These are phyloP conservation scores for Cladophialophora psammophila DNA, from an alignment of 2,329 filamentous ascomycete species.

Conservation along the genomic window DNA sequence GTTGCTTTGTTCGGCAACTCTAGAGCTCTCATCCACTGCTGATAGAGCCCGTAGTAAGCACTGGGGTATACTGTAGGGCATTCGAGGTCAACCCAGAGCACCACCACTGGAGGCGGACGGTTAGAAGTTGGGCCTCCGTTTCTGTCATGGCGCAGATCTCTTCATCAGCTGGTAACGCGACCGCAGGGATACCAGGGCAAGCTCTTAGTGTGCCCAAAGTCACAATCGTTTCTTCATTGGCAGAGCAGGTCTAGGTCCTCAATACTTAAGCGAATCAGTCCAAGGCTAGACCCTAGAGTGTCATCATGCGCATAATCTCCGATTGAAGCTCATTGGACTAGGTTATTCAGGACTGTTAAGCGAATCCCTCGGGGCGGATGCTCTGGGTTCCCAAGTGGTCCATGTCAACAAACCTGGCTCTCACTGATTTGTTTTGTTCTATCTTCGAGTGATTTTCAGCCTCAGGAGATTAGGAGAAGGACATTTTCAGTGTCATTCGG, in stretches of 20 bases:
- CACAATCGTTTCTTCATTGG: conserved; percentile 13
- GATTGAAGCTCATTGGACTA: conserved; percentile 30
- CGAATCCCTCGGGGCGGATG: conserved; percentile 15
- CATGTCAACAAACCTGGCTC: not conserved
- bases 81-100: not conserved
- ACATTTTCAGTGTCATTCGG: not conserved
- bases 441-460: not conserved
- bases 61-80: not conserved
- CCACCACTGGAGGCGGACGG: not conserved
- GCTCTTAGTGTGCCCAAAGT: not conserved
- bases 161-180: conserved; percentile 11
- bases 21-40: not conserved
- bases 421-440: not conserved
- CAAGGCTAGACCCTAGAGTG: conserved; percentile 14
- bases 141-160: conserved; percentile 14
- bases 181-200: conserved; percentile 15
- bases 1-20: not conserved
- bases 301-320: conserved; percentile 33
- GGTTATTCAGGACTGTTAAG: conserved; percentile 17
- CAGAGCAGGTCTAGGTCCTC: conserved; percentile 10
- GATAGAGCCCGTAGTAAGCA: not conserved
- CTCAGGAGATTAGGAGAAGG: not conserved
- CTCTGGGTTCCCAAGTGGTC: conserved; percentile 5
- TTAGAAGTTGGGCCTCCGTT: not conserved
- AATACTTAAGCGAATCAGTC: conserved; percentile 20